Evolutionary conservation across 1,284 basidiomycete species (phyloP).

Genomic region (Wallemia hederae): DNA sequence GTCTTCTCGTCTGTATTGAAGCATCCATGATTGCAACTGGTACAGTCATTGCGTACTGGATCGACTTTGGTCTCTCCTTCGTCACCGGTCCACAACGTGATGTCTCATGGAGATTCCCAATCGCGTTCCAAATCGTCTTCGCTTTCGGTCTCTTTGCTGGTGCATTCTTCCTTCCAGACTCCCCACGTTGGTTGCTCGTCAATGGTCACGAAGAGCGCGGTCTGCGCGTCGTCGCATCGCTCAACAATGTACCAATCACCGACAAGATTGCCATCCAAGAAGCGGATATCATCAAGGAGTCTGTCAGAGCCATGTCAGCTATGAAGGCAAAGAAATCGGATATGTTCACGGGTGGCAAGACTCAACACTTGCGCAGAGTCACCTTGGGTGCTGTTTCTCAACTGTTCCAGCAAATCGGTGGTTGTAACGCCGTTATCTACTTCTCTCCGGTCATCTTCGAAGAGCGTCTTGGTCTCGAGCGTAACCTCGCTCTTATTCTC

Average conservation of each 20-base stretch:
- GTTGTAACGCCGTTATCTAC: constrained; percentile 21
- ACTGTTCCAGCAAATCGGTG: constrained; percentile 20
- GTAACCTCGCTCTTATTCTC: constrained; percentile 18
- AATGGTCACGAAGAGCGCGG: constrained; percentile 16
- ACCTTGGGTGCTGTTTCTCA: constrained; percentile 20
- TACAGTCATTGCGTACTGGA: constrained; percentile 22
- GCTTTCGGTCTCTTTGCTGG: constrained; percentile 19
- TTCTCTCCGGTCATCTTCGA: constrained; percentile 20
- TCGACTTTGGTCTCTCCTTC: constrained; percentile 22
- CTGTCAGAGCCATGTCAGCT: constrained; percentile 13
- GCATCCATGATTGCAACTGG: constrained; percentile 26
- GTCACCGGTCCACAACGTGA: constrained; percentile 11
- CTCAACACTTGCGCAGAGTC: constrained; percentile 20
- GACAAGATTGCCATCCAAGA: constrained; percentile 12
- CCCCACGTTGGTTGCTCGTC: constrained; percentile 21
- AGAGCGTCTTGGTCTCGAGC: constrained; percentile 16
- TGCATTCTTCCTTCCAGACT: constrained; percentile 22
- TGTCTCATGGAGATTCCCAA: constrained; percentile 20
- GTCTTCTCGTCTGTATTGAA: constrained; percentile 27
- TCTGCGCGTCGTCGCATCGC: constrained; percentile 17
- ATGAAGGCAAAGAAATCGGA: constrained; percentile 12
- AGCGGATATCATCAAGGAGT: constrained; percentile 15
- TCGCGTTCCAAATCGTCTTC: constrained; percentile 24
- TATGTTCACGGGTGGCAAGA: constrained; percentile 19
- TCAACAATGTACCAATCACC: constrained; percentile 12